phyloP scores from a whole-genome alignment of 2,329 filamentous ascomycete species.

The Drechslerella stenobrocha region DNA sequence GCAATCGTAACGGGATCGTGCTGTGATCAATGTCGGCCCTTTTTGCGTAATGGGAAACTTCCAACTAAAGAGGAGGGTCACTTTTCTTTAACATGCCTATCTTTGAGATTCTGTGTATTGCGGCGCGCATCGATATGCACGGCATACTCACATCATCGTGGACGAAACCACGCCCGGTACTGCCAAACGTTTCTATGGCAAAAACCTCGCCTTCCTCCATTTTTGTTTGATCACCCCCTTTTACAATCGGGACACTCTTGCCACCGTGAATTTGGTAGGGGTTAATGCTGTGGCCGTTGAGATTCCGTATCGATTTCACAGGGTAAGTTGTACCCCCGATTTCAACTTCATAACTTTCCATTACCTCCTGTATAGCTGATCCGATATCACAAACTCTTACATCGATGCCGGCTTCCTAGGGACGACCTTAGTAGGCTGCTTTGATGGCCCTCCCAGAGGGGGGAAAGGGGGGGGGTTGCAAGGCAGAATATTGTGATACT shows the following conservation, averaged over 20 bases:
- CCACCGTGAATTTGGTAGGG: conserved; percentile 88
- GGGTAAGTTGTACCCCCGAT: conserved; percentile 76
- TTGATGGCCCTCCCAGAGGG: no score
- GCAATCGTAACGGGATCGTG: conserved; percentile 74
- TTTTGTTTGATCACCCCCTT: conserved; percentile 82
- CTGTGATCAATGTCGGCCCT: conserved; percentile 65
- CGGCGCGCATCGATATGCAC: conserved; percentile 16
- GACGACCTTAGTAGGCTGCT: no score
- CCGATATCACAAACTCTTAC: conserved; percentile 85
- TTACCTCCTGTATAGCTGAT: conserved; percentile 80
- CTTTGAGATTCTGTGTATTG: not conserved
- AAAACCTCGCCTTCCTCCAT: conserved; percentile 98
- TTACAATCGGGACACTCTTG: conserved; percentile 93
- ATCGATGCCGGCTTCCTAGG: conserved; percentile 84
- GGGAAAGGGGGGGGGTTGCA: conserved; percentile 8
- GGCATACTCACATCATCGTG: conserved; percentile 71
- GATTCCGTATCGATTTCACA: conserved; percentile 81
- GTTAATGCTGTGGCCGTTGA: conserved; percentile 87
- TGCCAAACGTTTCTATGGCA: conserved; percentile 94
- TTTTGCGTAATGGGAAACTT: conserved; percentile 86
- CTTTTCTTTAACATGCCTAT: not conserved
- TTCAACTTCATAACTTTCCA: conserved; percentile 91
- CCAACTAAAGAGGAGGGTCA: conserved; percentile 60
- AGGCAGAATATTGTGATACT: conserved; percentile 56
- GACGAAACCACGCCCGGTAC: conserved; percentile 85